Percentiles rank a stretch among this genome's conserved stretches.
Evolutionary conservation across 352 stramenopile genomes (phyloP).

Genomic region (Globisporangium abappressorium): DNA sequence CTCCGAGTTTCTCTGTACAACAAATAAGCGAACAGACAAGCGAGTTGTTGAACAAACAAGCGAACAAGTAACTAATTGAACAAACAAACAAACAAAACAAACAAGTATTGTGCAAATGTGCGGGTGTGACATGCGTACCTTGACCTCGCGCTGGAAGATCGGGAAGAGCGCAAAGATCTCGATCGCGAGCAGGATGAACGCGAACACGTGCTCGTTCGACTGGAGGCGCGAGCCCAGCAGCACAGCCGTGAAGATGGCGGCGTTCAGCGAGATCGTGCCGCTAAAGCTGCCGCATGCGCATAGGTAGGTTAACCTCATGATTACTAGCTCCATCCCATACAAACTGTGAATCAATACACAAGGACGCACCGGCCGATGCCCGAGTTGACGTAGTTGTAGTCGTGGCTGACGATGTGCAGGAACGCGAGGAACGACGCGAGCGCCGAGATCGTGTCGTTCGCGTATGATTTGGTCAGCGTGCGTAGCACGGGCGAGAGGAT

Average conservation of each 20-base stretch:
- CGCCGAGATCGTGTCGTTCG: constrained; percentile 91
- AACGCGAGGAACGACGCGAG: constrained; percentile 71
- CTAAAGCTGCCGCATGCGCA: constrained; percentile 48
- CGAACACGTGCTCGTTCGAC: constrained; percentile 90
- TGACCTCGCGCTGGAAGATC: constrained; percentile 82
- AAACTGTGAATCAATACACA: not conserved
- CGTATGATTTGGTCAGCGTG: constrained; percentile 89
- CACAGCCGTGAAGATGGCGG: constrained; percentile 90
- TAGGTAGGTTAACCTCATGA: not conserved
- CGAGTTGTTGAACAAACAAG: constrained; percentile 11
- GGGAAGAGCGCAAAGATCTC: constrained; percentile 91
- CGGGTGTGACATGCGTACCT: constrained; percentile 37
- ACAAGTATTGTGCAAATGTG: constrained; percentile 9
- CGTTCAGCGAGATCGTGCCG: constrained; percentile 90
- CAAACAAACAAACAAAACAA: constrained; percentile 4
- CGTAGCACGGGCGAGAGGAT: constrained; percentile 88
- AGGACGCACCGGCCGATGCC: constrained; percentile 57
- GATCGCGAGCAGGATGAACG: constrained; percentile 88
- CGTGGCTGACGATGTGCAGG: constrained; percentile 88
- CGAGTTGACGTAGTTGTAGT: constrained; percentile 89
- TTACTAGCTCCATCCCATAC: not conserved
- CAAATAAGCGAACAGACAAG: constrained; percentile 1
- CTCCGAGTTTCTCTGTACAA: constrained; percentile 58
- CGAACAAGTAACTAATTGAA: not conserved
- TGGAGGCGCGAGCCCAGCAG: constrained; percentile 88